Percentiles rank a stretch among this genome's conserved stretches.
Evolutionary conservation across 2,329 filamentous ascomycete species (phyloP).

Genomic region (Coniochaeta sp.): DNA sequence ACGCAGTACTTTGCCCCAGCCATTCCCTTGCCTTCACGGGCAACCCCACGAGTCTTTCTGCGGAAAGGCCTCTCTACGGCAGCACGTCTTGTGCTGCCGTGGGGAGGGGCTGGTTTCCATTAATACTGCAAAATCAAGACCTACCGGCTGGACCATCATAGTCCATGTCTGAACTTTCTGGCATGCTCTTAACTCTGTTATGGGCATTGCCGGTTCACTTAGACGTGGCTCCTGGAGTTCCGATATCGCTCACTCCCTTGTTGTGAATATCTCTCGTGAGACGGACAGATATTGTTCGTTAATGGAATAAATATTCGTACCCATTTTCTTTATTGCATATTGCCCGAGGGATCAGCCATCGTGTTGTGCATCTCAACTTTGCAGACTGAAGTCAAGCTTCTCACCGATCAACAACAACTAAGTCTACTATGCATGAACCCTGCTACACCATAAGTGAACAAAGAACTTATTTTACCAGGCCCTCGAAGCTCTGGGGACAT

Average conservation of each 20-base stretch:
- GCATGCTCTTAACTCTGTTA: not conserved
- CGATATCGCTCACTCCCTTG: conserved; percentile 19
- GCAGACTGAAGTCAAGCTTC: too few species aligned
- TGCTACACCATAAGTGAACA: not conserved
- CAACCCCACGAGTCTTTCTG: conserved; percentile 15
- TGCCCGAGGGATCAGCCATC: too few species aligned
- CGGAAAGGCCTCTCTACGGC: conserved; percentile 20
- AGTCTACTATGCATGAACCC: not conserved
- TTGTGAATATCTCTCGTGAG: too few species aligned
- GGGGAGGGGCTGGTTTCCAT: conserved; percentile 16
- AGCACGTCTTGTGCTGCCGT: conserved; percentile 21
- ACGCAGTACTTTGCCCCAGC: conserved; percentile 15
- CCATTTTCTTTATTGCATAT: too few species aligned
- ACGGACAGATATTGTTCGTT: too few species aligned
- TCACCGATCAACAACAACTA: too few species aligned
- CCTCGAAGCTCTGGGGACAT: not conserved
- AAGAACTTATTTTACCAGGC: not conserved
- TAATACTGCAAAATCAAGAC: conserved; percentile 19
- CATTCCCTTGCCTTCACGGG: conserved; percentile 14
- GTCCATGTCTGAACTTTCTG: conserved; percentile 22
- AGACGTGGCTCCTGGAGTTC: conserved; percentile 25
- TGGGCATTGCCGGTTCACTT: conserved; percentile 14
- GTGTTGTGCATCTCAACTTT: too few species aligned
- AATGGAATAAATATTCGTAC: too few species aligned
- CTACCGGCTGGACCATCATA: conserved; percentile 23